Evolutionary conservation across 192 early-diverging fungal species (phyloP).

Genomic region (Chytriomyces sp.): DNA sequence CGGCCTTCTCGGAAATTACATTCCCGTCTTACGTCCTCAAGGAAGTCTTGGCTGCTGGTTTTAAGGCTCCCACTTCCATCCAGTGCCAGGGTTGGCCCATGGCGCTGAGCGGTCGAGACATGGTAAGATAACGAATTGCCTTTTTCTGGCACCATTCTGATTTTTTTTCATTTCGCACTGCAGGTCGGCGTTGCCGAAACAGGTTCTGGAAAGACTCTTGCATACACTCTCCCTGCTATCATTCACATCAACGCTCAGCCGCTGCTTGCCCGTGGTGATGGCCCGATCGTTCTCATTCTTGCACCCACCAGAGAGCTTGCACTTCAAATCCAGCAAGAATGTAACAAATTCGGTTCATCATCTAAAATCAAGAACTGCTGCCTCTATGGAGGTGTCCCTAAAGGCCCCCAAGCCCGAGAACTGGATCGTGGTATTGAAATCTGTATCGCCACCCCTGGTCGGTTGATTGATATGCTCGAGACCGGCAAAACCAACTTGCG

Average conservation of each 20-base stretch:
- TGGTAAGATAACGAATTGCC: constrained; percentile 60
- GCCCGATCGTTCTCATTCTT: constrained; percentile 93
- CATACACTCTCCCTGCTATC: constrained; percentile 90
- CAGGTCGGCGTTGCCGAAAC: constrained; percentile 57
- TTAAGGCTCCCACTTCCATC: constrained; percentile 88
- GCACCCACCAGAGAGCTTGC: constrained; percentile 98
- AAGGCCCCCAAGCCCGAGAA: constrained; percentile 89
- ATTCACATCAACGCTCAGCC: constrained; percentile 99
- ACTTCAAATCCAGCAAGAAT: constrained; percentile 94
- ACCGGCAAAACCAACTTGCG: constrained; percentile 86
- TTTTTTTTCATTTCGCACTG: not conserved
- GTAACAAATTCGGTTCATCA: constrained; percentile 87
- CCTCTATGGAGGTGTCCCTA: constrained; percentile 93
- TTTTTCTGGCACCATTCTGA: not conserved
- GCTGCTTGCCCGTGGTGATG: constrained; percentile 87
- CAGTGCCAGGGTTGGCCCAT: constrained; percentile 99
- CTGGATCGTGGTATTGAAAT: constrained; percentile 88
- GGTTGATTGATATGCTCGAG: constrained; percentile 96
- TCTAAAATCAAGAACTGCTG: constrained; percentile 93
- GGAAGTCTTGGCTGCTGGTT: constrained; percentile 85
- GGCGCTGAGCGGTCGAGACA: constrained; percentile 93
- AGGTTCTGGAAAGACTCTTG: constrained; percentile 88
- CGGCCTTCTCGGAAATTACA: constrained; percentile 86
- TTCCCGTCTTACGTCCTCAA: constrained; percentile 91
- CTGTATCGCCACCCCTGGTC: constrained; percentile 96